Conservation (phyloP, 1,284 basidiomycete genomes). For the Moesziomyces parantarcticus region DNA sequence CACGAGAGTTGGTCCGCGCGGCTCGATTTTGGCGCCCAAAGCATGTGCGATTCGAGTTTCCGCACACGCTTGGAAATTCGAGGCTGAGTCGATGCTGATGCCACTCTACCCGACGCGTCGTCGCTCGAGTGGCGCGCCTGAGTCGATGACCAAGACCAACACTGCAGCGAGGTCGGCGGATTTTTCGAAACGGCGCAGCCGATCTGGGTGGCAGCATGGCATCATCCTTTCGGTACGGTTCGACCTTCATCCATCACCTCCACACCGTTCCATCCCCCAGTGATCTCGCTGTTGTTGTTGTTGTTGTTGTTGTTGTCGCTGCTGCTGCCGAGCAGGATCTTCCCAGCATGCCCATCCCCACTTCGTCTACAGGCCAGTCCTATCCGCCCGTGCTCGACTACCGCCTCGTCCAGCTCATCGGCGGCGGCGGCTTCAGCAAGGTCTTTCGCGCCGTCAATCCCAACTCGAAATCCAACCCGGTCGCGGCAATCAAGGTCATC, state of each 20-base stretch:
- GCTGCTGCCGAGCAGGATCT: background rate
- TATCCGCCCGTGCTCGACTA: slow-evolving; percentile 64
- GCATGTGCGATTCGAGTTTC: background rate
- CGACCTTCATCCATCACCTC: background rate
- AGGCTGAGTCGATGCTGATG: slow-evolving; percentile 6
- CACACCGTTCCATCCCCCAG: background rate
- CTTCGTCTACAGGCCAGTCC: slow-evolving; percentile 61
- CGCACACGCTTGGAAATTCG: background rate
- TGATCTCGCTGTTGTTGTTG: background rate
- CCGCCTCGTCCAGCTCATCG: slow-evolving; percentile 63
- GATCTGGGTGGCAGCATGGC: background rate
- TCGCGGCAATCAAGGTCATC: slow-evolving; percentile 66
- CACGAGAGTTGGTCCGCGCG: background rate
- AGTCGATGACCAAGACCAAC: background rate
- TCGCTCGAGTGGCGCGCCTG: background rate
- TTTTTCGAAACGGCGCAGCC: background rate
- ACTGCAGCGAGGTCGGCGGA: background rate
- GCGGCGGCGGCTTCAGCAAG: slow-evolving; percentile 65
- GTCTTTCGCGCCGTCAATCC: slow-evolving; percentile 65
- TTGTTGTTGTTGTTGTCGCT: no score
- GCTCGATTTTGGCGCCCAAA: background rate
- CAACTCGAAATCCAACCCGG: slow-evolving; percentile 40
- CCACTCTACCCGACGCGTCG: background rate
- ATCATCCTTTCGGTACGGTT: background rate
- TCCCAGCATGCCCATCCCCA: slow-evolving; percentile 51